A percentile compares a stretch with the other conserved stretches of the same genome.
Evolutionary conservation across 2,329 filamentous ascomycete species (phyloP).

Genomic region (Westerdykella sp.): DNA sequence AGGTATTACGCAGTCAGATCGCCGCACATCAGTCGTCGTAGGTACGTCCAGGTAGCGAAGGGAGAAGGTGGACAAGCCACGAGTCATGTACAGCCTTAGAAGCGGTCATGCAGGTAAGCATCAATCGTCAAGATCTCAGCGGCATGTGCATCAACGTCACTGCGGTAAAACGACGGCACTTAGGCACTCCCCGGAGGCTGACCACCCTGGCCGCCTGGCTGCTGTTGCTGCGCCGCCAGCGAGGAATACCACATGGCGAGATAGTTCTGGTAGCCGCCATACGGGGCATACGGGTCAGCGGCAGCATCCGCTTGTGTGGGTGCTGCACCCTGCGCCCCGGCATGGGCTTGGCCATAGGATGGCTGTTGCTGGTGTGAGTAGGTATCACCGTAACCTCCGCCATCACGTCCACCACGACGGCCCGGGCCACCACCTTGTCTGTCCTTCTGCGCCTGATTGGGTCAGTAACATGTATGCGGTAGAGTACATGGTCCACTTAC

Average conservation of each 20-base stretch:
- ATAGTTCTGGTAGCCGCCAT: conserved; percentile 78
- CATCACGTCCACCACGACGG: conserved; percentile 30
- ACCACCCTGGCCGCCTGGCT: conserved; percentile 19
- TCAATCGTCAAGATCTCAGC: conserved; percentile 32
- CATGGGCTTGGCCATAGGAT: conserved; percentile 32
- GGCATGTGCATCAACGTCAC: conserved; percentile 33
- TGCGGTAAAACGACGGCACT: conserved; percentile 21
- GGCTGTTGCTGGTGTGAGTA: conserved; percentile 46
- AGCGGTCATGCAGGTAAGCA: conserved; percentile 36
- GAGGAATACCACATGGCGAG: conserved; percentile 76
- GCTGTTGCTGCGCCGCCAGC: conserved; percentile 47
- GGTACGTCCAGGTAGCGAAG: too few relatives aligned
- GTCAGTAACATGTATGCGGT: too few relatives aligned
- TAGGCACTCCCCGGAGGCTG: conserved; percentile 32
- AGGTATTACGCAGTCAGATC: too few relatives aligned
- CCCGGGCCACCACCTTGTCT: conserved; percentile 26
- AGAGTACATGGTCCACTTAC: conserved; percentile 47
- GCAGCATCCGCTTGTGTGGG: conserved; percentile 49
- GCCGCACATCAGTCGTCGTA: too few relatives aligned
- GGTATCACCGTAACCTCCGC: conserved; percentile 35
- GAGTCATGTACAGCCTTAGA: conserved; percentile 9
- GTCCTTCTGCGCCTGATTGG: too few relatives aligned
- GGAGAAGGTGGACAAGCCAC: too few relatives aligned
- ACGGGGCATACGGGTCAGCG: conserved; percentile 60
- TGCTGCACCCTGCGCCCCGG: conserved; percentile 28